Base-by-base conservation (phyloP, 1,284 basidiomycete genomes). In the Malassezia sp. region DNA sequence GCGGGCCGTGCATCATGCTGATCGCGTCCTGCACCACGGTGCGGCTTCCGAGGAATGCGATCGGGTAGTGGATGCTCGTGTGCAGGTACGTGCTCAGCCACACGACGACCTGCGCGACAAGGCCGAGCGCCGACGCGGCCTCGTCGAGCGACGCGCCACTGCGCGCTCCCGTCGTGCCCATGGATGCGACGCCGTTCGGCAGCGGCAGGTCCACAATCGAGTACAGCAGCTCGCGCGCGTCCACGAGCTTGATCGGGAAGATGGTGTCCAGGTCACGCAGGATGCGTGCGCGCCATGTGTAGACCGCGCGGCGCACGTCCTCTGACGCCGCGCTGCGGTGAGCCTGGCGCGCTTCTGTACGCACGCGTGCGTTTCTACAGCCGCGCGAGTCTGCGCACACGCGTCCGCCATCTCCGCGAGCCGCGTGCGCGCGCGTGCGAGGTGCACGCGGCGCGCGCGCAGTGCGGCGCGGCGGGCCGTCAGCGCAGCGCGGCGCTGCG, bases 241-340 rank as follows among this genome's bases (percentile, higher is more conserved):
- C 57, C 15, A 53, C 54, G 11, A 68, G 43, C 26, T 68, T 57
- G 52, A 70, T 63, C 11, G 65, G 67, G 30, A 59, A 70, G 46
- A 70, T 62, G 10, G 44, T 36, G 30, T 68, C 66, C 14, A 70
- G 53, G 4, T 54, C 54, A 3, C 55, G 57, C 4, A 68, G 45
- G 27, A 70, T 44, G 8, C 45, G 45, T 1, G 53, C 54, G 5
- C 61, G 59, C 20, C 53, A 12, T 5, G 14, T 10, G 4, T 33
- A 28, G 12, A 35, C 26, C 9, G 17, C 5, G 5, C 17, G 38
- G 15, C 31, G 15, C 22, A 32, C 1, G 2, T 29, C 27, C 15
- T 18, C 26, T n/a, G n/a, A n/a, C n/a, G n/a, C n/a, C n/a, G n/a
- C n/a, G n/a, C n/a, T n/a, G n/a, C n/a, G n/a, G n/a, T n/a, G n/a